Evolutionary conservation across 768 basidiomycete genomes (phyloP), one percentile per base, ranked within the genome.

Genomic region (Tephrocybe sp.): DNA sequence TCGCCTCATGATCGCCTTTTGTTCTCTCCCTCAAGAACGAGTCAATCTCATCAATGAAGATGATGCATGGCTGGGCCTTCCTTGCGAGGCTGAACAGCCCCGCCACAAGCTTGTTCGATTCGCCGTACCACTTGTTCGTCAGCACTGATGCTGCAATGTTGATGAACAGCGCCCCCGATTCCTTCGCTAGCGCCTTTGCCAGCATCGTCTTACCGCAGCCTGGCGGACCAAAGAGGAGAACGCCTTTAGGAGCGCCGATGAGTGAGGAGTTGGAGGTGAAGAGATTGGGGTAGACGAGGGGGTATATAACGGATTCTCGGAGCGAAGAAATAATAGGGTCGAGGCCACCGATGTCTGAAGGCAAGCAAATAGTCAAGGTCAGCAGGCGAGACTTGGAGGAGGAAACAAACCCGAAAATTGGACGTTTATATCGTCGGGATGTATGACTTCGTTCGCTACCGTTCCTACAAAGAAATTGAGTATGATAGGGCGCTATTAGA

Each of bases 151-250:
- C 75, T 12, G 75, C 73, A 44, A 77, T 77, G 63, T 77, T 77
- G 68, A 98, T 96, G 65, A 99, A 99, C 0, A 94, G 96, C 6
- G 97, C 97, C 15, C 93, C 91, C 2, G 90, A 93, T 73, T 99
- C 95, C 66, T 96, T 97, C 11, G 97, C 97, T 7, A 99, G 79
- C 1, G 96, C 96, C 66, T 96, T 96, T 1, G 97, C 97, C n/a
- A 99, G 79, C 93, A 99, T 95, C 1, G 97, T 98, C 75, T 99
- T 99, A 21, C 97, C 97, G 58, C 97, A 99, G 5, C 97, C 96
- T 1, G 97, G 97, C 36, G 95, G 97, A 0, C 97, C 97, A 60
- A 91, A 96, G 17, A 99, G 80, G 15, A 98, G 78, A 8, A 98
- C 96, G 11, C 97, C 97, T 66, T 98, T 98, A 0, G 97, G 97